These are phyloP conservation scores for Hansenula lynferdii DNA, from an alignment of 1,139 yeast genomes.

Conservation along the genomic window DNA sequence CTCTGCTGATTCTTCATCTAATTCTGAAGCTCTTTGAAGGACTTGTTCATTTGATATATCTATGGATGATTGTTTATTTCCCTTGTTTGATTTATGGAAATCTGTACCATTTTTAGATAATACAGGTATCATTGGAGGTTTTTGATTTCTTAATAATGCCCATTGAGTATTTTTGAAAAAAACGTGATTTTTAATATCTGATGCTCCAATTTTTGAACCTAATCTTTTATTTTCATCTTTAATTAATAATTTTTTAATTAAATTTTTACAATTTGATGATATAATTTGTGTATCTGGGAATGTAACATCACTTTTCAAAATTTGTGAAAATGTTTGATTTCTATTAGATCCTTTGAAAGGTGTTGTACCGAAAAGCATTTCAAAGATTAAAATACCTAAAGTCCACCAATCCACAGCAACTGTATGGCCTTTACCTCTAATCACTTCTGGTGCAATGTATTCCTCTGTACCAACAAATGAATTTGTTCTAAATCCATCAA, in stretches of 20 bases:
- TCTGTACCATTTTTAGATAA: slow-evolving; percentile 56
- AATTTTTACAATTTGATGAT: slow-evolving; percentile 69
- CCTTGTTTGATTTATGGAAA: slow-evolving; percentile 22
- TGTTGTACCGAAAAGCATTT: slow-evolving; percentile 92
- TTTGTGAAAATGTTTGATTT: slow-evolving; percentile 83
- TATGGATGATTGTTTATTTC: slow-evolving; percentile 17
- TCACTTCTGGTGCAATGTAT: slow-evolving; percentile 97
- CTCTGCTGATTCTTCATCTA: slow-evolving; percentile 28
- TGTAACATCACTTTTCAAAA: slow-evolving; percentile 75
- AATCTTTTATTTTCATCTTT: slow-evolving; percentile 86
- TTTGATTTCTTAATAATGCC: slow-evolving; percentile 89
- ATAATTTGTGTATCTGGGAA: slow-evolving; percentile 60
- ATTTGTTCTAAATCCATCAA: slow-evolving; percentile 93
- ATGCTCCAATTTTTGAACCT: slow-evolving; percentile 92
- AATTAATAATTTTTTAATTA: slow-evolving; percentile 74
- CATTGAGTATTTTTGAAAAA: slow-evolving; percentile 90
- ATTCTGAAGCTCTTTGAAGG: slow-evolving; percentile 22
- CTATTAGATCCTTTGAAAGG: slow-evolving; percentile 92
- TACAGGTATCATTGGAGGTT: slow-evolving; percentile 93
- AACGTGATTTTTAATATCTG: slow-evolving; percentile 85
- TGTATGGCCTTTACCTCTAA: slow-evolving; percentile 94
- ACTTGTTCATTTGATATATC: slow-evolving; percentile 32
- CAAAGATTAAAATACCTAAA: slow-evolving; percentile 83
- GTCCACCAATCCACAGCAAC: slow-evolving; percentile 99
- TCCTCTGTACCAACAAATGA: slow-evolving; percentile 98